Evolutionary conservation across 495 filamentous ascomycete genomes (phyloP).

Genomic region (Neurospora sublineolata): DNA sequence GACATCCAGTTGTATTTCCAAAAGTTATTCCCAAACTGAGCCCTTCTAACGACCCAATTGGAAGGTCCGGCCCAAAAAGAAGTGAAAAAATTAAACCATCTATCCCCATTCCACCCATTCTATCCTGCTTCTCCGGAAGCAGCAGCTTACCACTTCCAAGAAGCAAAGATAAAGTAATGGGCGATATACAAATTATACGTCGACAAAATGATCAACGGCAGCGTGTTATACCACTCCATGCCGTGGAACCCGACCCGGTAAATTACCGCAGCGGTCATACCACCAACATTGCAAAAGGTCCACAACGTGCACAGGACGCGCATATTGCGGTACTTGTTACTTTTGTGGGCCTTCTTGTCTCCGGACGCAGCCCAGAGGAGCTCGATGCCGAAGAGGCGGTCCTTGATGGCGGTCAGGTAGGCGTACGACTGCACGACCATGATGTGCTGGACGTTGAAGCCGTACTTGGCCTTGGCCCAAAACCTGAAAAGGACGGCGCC

Average conservation of each 20-base stretch:
- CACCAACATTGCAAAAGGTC: conserved; percentile 14
- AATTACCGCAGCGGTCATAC: conserved; percentile 13
- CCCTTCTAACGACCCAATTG: background rate
- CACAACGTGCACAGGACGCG: conserved; percentile 20
- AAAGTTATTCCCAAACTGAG: background rate
- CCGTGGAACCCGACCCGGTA: conserved; percentile 10
- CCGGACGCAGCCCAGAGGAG: conserved; percentile 23
- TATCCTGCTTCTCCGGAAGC: too few species aligned
- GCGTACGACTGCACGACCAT: conserved; percentile 25
- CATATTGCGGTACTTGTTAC: conserved; percentile 25
- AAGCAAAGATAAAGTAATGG: conserved; percentile 19
- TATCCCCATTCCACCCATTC: too few species aligned
- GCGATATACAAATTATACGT: conserved; percentile 19
- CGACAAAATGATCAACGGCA: conserved; percentile 19
- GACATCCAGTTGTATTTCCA: background rate
- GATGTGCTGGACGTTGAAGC: conserved; percentile 26
- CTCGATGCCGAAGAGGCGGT: conserved; percentile 22
- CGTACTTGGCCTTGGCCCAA: conserved; percentile 23
- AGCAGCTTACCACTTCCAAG: conserved; percentile 17
- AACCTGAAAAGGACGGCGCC: conserved; percentile 18
- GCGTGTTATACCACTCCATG: conserved; percentile 19
- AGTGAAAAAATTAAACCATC: background rate
- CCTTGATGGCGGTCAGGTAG: conserved; percentile 25
- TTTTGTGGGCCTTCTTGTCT: conserved; percentile 25
- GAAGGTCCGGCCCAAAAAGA: background rate